Evolutionary conservation across 768 basidiomycete species (phyloP).

Genomic region (Mycena rosella): DNA sequence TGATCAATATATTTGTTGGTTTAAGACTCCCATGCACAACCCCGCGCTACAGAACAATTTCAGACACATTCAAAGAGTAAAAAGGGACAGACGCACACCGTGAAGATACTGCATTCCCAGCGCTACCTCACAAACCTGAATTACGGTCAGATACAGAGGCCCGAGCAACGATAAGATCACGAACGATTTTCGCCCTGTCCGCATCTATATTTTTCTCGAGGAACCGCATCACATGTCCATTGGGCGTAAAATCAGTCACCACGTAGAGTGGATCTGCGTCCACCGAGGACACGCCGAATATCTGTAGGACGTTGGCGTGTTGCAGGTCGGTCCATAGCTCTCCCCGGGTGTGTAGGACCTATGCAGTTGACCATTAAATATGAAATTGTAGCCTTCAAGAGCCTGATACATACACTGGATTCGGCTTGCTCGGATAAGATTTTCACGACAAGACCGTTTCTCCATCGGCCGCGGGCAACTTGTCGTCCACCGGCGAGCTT

Average conservation of each 20-base stretch:
- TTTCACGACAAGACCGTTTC: constrained; percentile 29
- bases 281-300: constrained; percentile 39
- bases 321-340: constrained; percentile 40
- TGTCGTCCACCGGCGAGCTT: constrained; percentile 21
- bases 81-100: constrained; percentile 23
- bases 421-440: constrained; percentile 30
- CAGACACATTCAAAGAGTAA: background rate
- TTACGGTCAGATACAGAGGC: background rate
- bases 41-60: constrained; percentile 29
- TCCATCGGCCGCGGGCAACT: constrained; percentile 31
- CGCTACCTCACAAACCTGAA: constrained; percentile 39
- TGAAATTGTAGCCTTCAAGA: background rate
- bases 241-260: constrained; percentile 35
- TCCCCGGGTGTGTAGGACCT: constrained; percentile 37
- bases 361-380: constrained; percentile 1
- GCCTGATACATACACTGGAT: constrained; percentile 18
- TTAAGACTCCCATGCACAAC: constrained; percentile 43
- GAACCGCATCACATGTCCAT: constrained; percentile 38
- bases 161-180: background rate
- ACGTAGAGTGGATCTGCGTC: constrained; percentile 42
- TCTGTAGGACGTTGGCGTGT: constrained; percentile 40
- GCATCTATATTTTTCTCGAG: constrained; percentile 35
- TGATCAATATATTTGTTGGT: constrained; percentile 42
- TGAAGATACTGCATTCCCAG: constrained; percentile 45
- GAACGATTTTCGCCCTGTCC: constrained; percentile 40